Conservation (phyloP, 805 yeast species). For the Saturnispora mendoncae region DNA sequence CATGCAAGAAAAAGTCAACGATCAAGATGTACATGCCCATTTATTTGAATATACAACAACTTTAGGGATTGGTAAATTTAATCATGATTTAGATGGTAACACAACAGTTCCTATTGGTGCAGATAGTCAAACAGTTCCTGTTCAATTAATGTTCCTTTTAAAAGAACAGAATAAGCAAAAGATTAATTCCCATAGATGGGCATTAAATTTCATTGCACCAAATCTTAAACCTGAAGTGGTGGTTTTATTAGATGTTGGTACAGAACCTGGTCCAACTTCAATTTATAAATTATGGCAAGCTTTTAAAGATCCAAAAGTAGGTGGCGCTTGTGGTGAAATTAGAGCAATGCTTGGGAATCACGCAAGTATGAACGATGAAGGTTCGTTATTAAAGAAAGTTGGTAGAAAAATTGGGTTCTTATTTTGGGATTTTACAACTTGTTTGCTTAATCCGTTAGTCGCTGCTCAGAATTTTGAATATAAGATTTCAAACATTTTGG, state of each 20-base stretch:
- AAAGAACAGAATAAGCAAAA: conserved; percentile 86
- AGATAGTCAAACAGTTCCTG: conserved; percentile 53
- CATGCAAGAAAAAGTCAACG: conserved; percentile 84
- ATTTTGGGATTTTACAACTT: conserved; percentile 32
- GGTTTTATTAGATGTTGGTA: conserved; percentile 86
- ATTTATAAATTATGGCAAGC: conserved; percentile 85
- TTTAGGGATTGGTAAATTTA: conserved; percentile 54
- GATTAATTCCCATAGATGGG: conserved; percentile 95
- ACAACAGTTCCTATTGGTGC: conserved; percentile 55
- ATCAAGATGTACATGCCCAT: conserved; percentile 72
- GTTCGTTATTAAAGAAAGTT: conserved; percentile 17
- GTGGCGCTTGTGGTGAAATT: conserved; percentile 97
- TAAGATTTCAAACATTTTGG: conserved; percentile 87
- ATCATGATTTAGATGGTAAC: conserved; percentile 40
- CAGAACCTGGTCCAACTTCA: conserved; percentile 80
- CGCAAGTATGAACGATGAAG: conserved; percentile 26
- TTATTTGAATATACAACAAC: conserved; percentile 88
- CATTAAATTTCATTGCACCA: conserved; percentile 83
- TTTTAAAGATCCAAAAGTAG: conserved; percentile 71
- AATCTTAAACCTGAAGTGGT: conserved; percentile 74
- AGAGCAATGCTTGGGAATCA: conserved; percentile 47
- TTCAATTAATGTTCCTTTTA: conserved; percentile 78
- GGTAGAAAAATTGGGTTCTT: conserved; percentile 39
- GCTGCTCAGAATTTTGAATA: conserved; percentile 97
- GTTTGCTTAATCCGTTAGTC: conserved; percentile 67